Evolutionary conservation across 2,329 filamentous ascomycete species (phyloP), one percentile per base, ranked within the genome.

Genomic region (Lasiodiplodia theobromae): DNA sequence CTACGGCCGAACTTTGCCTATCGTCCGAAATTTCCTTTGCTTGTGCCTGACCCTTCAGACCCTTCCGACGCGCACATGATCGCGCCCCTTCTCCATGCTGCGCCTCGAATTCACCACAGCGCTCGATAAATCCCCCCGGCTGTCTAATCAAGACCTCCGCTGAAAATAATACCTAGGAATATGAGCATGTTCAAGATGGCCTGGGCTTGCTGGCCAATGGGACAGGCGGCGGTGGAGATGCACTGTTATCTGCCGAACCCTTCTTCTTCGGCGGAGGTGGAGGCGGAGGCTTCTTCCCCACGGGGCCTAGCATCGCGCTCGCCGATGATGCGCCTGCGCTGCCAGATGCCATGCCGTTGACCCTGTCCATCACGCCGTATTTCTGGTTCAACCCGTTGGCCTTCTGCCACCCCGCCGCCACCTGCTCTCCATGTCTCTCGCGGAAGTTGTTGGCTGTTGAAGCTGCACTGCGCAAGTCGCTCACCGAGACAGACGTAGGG

Each of bases 381-480:
- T 88, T 90, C 74, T 89, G 85, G 67, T 89, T 87, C 67, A 90
- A 72, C 1, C 80, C 82, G 70, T 85, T 87, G 4, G 89, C 88
- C 23, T 83, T 84, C 73, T 84, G 82, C 73, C 85, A 83, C 0
- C 90, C 90, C 6, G 86, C 80, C 1, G 87, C 85, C 6, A 92
- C 86, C 75, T 92, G 88, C 21, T 90, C 90, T 3, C 89, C 87
- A 73, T 93, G 90, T 34, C 89, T 82, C 75, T 92, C 87, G 16
- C 89, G 88, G 77, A 93, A 92, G 74, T 91, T 90, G 70, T 88
- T 89, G 49, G 86, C 86, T 47, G 88, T 91, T 34, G 84, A 83
- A 1, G 87, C 89, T 16, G 88, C 86, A 49, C 83, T 79, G 69
- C 82, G 84, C 10, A 86, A 83, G 73, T 92, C 88, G 4, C 86